Evolutionary conservation across 2,329 filamentous ascomycete genomes (phyloP), one percentile per base, ranked within the genome.

Genomic region (Aureobasidium sp.): DNA sequence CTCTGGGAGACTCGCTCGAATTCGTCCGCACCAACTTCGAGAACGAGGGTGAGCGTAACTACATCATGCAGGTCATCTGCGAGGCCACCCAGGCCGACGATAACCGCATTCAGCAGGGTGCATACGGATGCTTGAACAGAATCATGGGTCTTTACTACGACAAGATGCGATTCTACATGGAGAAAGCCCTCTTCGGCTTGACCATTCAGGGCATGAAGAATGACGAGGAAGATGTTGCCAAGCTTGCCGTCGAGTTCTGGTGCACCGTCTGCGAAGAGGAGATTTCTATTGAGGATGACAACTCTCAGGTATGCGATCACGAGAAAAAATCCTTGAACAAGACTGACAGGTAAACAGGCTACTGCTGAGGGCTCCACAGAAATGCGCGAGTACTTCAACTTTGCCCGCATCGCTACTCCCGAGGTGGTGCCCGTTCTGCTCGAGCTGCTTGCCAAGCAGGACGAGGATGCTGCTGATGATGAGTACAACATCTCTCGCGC

Each of bases 81-180:
- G 94, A 99, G 81, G 94, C 94, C 69, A 99, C 94, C 61, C 94
- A 99, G 79, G 91, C 93, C 69, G 83, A 89, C 1, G 94, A 99
- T 76, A 85, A 84, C 63, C 86, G 91, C 73, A 95, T 99, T 75
- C 92, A 97, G 77, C 91, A 96, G 74, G 92, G 91, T 65, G 90
- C 94, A 47, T 99, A 97, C 74, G 94, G 94, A 70, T 97, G 94
- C 76, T 80, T 99, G 68, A 99, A 99, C 84, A 87, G 94, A 71
- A 97, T 99, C 76, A 99, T 99, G 94, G 90, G 84, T 64, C 84
- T 97, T 66, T 99, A 99, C 82, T 99, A 99, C 76, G 94, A 99
- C 72, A 95, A 97, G 80, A 99, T 99, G 94, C 88, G 92, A 71
- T 99, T 97, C 79, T 99, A 99, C 81, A 99, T 99, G 94, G 94